phyloP scores from a whole-genome alignment of 2,329 filamentous ascomycete species.

The Elsinoe fawcettii region DNA sequence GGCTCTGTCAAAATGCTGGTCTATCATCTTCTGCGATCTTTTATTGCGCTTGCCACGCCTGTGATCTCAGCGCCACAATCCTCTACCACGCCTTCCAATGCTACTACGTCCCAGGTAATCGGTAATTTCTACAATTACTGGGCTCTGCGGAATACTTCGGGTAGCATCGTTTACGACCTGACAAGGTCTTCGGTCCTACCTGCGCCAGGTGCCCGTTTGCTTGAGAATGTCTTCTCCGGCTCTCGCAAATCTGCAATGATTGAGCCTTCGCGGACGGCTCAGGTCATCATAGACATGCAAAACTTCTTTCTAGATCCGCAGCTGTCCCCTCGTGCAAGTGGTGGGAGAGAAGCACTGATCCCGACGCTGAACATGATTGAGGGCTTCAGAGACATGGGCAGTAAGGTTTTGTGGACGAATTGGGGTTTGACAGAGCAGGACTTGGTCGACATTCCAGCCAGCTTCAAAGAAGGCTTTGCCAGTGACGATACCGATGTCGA shows the following conservation, averaged over 20 bases:
- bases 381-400: slow-evolving; percentile 22
- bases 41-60: neutral
- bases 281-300: slow-evolving; percentile 28
- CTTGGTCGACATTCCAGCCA: slow-evolving; percentile 26
- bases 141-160: slow-evolving; percentile 18
- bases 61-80: neutral
- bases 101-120: slow-evolving; percentile 18
- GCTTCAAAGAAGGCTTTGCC: slow-evolving; percentile 26
- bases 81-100: neutral
- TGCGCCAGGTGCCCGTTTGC: slow-evolving; percentile 25
- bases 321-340: slow-evolving; percentile 23
- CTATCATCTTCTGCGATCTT: neutral
- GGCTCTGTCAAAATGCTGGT: neutral
- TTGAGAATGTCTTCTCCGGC: slow-evolving; percentile 23
- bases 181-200: slow-evolving; percentile 26
- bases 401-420: slow-evolving; percentile 28
- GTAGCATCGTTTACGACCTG: slow-evolving; percentile 26
- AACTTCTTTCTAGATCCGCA: slow-evolving; percentile 28
- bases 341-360: slow-evolving; percentile 17
- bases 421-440: slow-evolving; percentile 28
- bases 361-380: slow-evolving; percentile 28
- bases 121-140: slow-evolving; percentile 32
- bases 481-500: slow-evolving; percentile 18
- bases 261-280: slow-evolving; percentile 23
- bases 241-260: slow-evolving; percentile 23